Conservation (phyloP, 139 green algal genomes). For the Picochlorum sp. region DNA sequence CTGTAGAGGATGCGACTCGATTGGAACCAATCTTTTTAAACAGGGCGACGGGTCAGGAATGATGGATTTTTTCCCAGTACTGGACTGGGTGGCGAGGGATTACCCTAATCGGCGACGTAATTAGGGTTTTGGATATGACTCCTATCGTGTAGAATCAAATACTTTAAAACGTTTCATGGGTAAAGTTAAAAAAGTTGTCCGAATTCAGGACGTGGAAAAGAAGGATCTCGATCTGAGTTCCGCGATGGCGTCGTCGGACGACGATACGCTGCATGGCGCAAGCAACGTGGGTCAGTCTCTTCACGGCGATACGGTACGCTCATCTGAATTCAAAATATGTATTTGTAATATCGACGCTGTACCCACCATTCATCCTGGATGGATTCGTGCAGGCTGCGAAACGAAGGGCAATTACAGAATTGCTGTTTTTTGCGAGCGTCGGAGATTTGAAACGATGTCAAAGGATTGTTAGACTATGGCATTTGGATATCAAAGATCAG, state of each 20-base stretch:
- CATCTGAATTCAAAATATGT: too few species aligned
- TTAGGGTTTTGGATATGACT: too few species aligned
- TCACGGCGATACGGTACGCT: slow-evolving; percentile 24
- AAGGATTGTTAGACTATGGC: slow-evolving; percentile 60
- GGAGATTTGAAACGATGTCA: slow-evolving; percentile 67
- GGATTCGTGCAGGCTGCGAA: slow-evolving; percentile 54
- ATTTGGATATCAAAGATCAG: slow-evolving; percentile 57
- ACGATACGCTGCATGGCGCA: slow-evolving; percentile 9
- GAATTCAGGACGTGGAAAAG: not conserved
- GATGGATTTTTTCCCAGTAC: too few species aligned
- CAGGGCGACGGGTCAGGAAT: slow-evolving; percentile 25
- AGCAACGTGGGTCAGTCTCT: slow-evolving; percentile 15
- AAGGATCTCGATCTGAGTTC: not conserved
- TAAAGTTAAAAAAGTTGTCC: slow-evolving; percentile 1
- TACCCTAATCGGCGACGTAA: too few species aligned
- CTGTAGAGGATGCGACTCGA: slow-evolving; percentile 38
- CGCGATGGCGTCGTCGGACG: not conserved
- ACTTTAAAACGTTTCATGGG: not conserved
- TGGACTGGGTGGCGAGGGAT: too few species aligned
- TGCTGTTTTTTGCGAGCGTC: slow-evolving; percentile 80
- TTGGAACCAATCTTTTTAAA: slow-evolving; percentile 43
- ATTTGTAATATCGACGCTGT: too few species aligned
- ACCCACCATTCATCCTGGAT: not conserved
- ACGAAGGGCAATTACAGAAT: slow-evolving; percentile 71
- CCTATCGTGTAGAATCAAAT: not conserved